Evolutionary conservation across 2,329 filamentous ascomycete species (phyloP).

Genomic region (Sporothrix variecibatus): DNA sequence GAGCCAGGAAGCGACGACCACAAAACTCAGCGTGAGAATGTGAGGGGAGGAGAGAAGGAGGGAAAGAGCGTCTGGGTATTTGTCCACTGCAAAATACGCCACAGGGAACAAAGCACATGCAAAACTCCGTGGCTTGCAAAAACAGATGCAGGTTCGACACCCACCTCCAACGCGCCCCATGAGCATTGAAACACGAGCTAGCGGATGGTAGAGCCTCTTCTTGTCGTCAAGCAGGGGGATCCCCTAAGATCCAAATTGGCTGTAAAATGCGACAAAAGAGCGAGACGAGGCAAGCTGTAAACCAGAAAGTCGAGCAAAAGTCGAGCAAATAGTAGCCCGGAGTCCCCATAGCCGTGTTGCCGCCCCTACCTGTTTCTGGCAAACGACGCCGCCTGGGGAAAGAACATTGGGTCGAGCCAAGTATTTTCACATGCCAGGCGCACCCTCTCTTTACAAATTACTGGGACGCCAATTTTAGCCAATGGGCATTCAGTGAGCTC

Average conservation of each 20-base stretch:
- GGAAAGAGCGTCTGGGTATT: not conserved
- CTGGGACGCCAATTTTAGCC: not conserved
- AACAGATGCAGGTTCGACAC: not conserved
- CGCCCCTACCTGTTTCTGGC: not conserved
- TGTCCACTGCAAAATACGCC: not conserved
- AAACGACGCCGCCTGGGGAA: conserved; percentile 3
- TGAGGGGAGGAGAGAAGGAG: no score
- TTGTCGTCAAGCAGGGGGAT: not conserved
- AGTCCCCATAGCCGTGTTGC: conserved; percentile 5
- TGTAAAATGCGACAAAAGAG: not conserved
- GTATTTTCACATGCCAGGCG: conserved; percentile 18
- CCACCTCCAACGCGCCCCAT: conserved; percentile 2
- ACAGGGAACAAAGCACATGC: conserved; percentile 16
- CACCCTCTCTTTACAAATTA: no score
- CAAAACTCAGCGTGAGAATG: not conserved
- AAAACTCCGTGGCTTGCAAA: not conserved
- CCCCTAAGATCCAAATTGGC: not conserved
- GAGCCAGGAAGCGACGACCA: not conserved
- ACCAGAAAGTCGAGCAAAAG: not conserved
- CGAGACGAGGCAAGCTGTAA: not conserved
- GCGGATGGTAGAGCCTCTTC: not conserved
- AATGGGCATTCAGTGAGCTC: not conserved
- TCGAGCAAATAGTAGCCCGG: not conserved
- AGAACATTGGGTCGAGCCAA: not conserved
- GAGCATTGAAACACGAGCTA: conserved; percentile 17